These are phyloP conservation scores for Coelastrella sp. DNA, from an alignment of 139 green algal genomes.

Conservation along the genomic window DNA sequence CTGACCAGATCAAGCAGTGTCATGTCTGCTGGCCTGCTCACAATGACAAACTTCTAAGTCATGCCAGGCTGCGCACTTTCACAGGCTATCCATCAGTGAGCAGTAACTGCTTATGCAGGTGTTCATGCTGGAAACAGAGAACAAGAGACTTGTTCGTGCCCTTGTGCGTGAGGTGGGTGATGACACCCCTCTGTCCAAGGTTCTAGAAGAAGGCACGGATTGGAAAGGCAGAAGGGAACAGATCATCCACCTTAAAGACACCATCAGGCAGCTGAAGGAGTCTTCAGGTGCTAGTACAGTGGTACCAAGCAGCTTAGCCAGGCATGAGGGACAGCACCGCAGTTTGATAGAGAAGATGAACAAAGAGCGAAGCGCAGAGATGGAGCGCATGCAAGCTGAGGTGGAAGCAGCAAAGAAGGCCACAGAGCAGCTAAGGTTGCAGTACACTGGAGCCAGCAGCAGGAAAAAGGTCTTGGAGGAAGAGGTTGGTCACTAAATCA, in stretches of 20 bases:
- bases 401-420: constrained; percentile 36
- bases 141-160: constrained; percentile 67
- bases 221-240: constrained; percentile 74
- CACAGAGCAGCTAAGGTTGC: constrained; percentile 48
- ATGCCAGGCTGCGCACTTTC: no score
- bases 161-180: constrained; percentile 74
- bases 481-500: constrained; percentile 49
- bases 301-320: constrained; percentile 22
- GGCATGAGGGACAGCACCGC: constrained; percentile 52
- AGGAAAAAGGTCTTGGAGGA: constrained; percentile 62
- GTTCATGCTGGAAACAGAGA: constrained; percentile 64
- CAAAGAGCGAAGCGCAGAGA: constrained; percentile 53
- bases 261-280: constrained; percentile 56
- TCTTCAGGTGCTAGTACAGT: background rate
- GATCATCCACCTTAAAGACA: constrained; percentile 70
- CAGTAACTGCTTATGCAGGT: constrained; percentile 54
- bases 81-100: no score
- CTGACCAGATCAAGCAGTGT: no score
- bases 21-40: background rate
- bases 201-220: constrained; percentile 63
- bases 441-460: constrained; percentile 55
- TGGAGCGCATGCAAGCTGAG: constrained; percentile 57
- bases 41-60: no score
- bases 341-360: constrained; percentile 60
- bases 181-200: constrained; percentile 67